A percentile compares a stretch with the other conserved stretches of the same genome.
These are phyloP conservation scores for Barnettozyma populi DNA, from an alignment of 805 yeast genomes.

Conservation along the genomic window DNA sequence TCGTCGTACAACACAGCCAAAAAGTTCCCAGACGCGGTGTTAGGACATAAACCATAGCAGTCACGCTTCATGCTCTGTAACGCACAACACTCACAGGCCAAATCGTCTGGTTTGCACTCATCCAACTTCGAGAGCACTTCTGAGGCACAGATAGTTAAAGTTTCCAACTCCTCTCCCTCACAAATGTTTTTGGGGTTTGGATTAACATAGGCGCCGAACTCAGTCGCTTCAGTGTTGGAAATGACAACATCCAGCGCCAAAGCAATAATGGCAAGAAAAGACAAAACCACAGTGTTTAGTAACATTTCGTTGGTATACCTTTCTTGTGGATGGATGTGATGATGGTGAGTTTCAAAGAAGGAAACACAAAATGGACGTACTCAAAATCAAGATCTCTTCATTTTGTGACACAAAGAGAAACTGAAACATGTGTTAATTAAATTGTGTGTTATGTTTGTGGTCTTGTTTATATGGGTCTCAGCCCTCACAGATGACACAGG, in stretches of 20 bases:
- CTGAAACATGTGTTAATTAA: background rate
- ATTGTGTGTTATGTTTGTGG: too few species aligned
- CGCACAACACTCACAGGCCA: constrained; percentile 54
- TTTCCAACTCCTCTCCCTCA: constrained; percentile 38
- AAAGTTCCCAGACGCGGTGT: constrained; percentile 40
- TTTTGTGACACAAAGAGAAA: too few species aligned
- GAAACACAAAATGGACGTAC: background rate
- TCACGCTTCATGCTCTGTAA: constrained; percentile 41
- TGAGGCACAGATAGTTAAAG: constrained; percentile 39
- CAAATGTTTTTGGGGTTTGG: constrained; percentile 43
- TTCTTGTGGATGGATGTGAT: background rate
- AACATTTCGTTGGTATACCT: constrained; percentile 9
- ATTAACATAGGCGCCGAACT: constrained; percentile 39
- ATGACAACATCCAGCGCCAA: constrained; percentile 12
- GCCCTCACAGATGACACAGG: constrained; percentile 38
- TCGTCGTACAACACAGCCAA: constrained; percentile 40
- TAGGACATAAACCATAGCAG: constrained; percentile 46
- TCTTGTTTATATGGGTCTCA: background rate
- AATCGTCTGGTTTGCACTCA: constrained; percentile 47
- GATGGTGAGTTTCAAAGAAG: too few species aligned
- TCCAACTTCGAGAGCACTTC: constrained; percentile 41
- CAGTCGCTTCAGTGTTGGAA: constrained; percentile 23
- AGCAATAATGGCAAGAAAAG: background rate
- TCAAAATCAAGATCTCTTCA: background rate
- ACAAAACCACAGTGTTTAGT: constrained; percentile 4